Base-by-base conservation (phyloP, 257 asterid genomes). In the Nicotiana obtusifolia region DNA sequence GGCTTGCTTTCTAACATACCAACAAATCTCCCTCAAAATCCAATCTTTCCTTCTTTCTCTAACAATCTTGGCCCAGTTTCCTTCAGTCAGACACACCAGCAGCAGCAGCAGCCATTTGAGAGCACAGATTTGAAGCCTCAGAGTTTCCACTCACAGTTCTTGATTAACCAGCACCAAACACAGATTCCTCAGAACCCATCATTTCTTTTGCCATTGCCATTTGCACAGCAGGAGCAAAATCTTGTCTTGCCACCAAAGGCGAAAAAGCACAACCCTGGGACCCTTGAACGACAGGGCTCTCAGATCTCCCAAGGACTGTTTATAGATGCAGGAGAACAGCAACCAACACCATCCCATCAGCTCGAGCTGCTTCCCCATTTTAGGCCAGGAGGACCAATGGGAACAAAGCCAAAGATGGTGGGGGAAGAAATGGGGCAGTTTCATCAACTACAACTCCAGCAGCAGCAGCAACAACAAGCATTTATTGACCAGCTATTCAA, bases 401-500 rank as follows among this genome's bases (percentile, higher is more conserved):
- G 89, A 9, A 87, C 83, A 76, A 88, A 86, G 83, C 95, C 92
- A 14, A 90, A 89, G 84, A 80, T 83, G 6, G 85, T 82, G 30
- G 87, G 88, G 82, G 94, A 90, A 61, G 98, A 89, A 80, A 84
- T 85, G 76, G 93, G 89, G 41, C 89, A 88, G 7, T 81, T 62
- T 49, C 62, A 75, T 75, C 80, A 71, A 82, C 89, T 84, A 22
- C 89, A 83, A 4, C 82, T 62, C 0, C 82, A 62, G 62, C 92
- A 86, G 16, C 84, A 78, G 26, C 87, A 76, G 20, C 92, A 89
- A 35, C 93, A 92, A 54, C 95, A 93, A 86, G 92, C 92, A 0
- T 84, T 89, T 26, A 89, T 93, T 16, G 98, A 92, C 88, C 97
- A 94, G 88, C 91, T 96, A 24, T 91, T 81, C 90, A 94, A 93